Percentiles rank a stretch among this genome's conserved stretches.
phyloP scores from a whole-genome alignment of 495 filamentous ascomycete species.

The Cetradonia linearis region DNA sequence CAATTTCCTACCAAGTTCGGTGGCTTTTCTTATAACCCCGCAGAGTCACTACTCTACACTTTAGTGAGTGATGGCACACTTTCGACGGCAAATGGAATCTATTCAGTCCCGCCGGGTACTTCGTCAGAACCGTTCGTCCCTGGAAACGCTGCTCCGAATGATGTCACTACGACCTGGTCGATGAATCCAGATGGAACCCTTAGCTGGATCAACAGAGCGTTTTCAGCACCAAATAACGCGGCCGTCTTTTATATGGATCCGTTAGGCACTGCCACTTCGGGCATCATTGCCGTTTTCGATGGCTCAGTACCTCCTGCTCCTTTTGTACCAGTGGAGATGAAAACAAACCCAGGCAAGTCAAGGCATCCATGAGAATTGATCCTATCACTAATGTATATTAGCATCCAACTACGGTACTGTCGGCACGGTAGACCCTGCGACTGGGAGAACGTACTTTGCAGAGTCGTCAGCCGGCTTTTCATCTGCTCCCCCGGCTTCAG shows the following conservation, averaged over 20 bases:
- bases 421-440: neutral
- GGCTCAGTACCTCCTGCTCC: neutral
- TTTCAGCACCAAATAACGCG: neutral
- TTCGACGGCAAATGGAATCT: conserved; percentile 2
- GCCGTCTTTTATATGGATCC: neutral
- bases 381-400: neutral
- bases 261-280: neutral
- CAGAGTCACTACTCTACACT: conserved; percentile 1
- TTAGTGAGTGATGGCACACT: conserved; percentile 2
- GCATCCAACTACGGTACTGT: neutral
- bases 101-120: neutral
- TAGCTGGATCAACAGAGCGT: neutral
- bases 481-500: neutral
- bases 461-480: neutral
- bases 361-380: neutral
- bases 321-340: neutral
- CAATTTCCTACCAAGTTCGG: neutral
- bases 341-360: neutral
- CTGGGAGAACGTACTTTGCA: neutral
- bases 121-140: neutral
- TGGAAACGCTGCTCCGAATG: neutral
- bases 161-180: neutral
- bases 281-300: neutral
- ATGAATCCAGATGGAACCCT: neutral
- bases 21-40: neutral